phyloP scores from a whole-genome alignment of 2,329 filamentous ascomycete genomes.

The Colletotrichum chrysophilum region DNA sequence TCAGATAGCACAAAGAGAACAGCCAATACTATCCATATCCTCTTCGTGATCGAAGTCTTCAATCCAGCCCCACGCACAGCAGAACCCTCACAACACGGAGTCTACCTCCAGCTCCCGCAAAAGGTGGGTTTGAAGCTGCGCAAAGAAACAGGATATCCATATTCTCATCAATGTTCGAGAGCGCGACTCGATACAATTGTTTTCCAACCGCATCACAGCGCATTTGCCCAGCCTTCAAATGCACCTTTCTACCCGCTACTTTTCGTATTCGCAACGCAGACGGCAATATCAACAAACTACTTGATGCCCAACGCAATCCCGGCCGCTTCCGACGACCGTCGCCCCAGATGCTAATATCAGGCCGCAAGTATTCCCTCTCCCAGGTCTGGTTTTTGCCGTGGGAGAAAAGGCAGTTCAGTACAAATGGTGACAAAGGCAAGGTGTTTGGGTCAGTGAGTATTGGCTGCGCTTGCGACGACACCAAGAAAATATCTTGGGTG shows the following conservation, averaged over 20 bases:
- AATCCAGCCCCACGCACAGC: neutral
- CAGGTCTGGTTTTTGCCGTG: neutral
- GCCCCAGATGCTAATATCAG: no score
- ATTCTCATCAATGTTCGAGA: neutral
- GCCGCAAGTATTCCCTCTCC: no score
- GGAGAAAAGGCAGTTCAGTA: neutral
- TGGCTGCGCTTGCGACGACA: neutral
- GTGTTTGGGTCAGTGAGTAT: neutral
- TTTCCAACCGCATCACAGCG: neutral
- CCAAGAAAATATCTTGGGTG: neutral
- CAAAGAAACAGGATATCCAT: neutral
- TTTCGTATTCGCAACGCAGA: neutral
- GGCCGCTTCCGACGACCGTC: no score
- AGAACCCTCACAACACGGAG: neutral
- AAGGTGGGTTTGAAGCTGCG: neutral
- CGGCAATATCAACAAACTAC: neutral
- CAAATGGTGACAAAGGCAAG: neutral
- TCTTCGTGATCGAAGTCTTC: neutral
- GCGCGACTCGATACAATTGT: neutral
- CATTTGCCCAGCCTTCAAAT: neutral
- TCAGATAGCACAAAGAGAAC: neutral
- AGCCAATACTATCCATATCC: neutral
- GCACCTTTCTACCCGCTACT: neutral
- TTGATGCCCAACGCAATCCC: neutral
- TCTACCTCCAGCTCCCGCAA: neutral